phyloP scores from a whole-genome alignment of 2,329 filamentous ascomycete genomes.

The Alternaria brassicicola region DNA sequence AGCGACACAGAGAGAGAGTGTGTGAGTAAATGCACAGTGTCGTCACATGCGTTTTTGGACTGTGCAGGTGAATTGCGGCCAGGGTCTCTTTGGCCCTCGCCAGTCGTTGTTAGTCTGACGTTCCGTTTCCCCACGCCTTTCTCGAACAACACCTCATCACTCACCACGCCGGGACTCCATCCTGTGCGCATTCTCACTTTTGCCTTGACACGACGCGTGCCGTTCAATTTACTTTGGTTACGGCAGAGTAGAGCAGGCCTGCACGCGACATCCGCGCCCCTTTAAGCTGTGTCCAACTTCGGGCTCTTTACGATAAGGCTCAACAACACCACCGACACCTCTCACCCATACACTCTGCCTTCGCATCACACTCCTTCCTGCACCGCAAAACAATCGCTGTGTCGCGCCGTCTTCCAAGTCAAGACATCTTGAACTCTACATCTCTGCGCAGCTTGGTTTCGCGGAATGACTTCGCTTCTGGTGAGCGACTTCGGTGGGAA shows the following conservation, averaged over 20 bases:
- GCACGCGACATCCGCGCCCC: slow-evolving; percentile 26
- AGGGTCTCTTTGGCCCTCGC: slow-evolving; percentile 22
- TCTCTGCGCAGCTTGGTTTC: slow-evolving; percentile 25
- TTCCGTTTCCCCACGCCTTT: slow-evolving; percentile 26
- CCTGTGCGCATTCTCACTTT: slow-evolving; percentile 17
- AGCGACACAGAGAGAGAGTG: background rate
- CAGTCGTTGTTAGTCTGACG: slow-evolving; percentile 25
- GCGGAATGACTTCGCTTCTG: slow-evolving; percentile 67
- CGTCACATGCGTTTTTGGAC: slow-evolving; percentile 13
- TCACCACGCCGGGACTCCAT: slow-evolving; percentile 30
- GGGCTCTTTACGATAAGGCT: slow-evolving; percentile 32
- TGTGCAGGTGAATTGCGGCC: slow-evolving; percentile 23
- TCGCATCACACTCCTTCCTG: slow-evolving; percentile 20
- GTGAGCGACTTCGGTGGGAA: slow-evolving; percentile 75
- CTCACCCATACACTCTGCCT: slow-evolving; percentile 21
- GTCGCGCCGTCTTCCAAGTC: slow-evolving; percentile 15
- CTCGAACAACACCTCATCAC: slow-evolving; percentile 32
- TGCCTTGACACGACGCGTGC: slow-evolving; percentile 31
- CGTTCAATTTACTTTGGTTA: slow-evolving; percentile 55
- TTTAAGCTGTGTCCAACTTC: slow-evolving; percentile 28
- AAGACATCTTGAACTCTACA: slow-evolving; percentile 7
- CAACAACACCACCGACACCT: slow-evolving; percentile 25
- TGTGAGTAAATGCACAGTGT: slow-evolving; percentile 9
- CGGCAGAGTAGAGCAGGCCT: slow-evolving; percentile 41
- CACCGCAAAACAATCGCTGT: slow-evolving; percentile 15